phyloP scores from a whole-genome alignment of 148 eudicot species.

The Dysphania ambrosioides region DNA sequence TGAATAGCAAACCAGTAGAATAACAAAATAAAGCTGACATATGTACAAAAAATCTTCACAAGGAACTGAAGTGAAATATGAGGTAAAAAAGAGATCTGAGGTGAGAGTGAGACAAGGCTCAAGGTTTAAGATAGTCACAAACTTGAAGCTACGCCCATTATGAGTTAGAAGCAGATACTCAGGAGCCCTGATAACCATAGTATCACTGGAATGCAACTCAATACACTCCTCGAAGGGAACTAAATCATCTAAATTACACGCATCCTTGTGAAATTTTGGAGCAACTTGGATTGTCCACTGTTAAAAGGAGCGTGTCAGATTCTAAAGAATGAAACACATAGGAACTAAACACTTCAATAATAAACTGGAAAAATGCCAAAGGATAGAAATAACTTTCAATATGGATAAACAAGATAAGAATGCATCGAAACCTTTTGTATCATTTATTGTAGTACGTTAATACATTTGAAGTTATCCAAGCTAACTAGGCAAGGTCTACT shows the following conservation, averaged over 20 bases:
- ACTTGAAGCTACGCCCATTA: slow-evolving; percentile 96
- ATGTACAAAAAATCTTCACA: not conserved
- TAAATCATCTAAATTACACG: slow-evolving; percentile 80
- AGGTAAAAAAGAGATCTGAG: not conserved
- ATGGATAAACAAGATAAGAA: too few relatives aligned
- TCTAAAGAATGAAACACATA: slow-evolving; percentile 12
- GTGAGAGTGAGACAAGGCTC: not conserved
- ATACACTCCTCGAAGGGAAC: slow-evolving; percentile 93
- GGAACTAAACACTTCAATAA: not conserved
- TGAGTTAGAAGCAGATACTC: slow-evolving; percentile 87
- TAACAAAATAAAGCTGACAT: not conserved
- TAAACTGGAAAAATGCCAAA: not conserved
- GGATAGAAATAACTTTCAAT: too few relatives aligned
- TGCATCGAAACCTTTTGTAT: too few relatives aligned
- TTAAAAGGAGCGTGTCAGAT: slow-evolving; percentile 26
- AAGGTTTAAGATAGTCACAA: slow-evolving; percentile 32
- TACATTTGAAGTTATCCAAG: too few relatives aligned
- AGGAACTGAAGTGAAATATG: not conserved
- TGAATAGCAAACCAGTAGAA: not conserved
- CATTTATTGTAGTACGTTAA: too few relatives aligned
- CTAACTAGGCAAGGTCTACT: too few relatives aligned
- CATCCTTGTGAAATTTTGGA: slow-evolving; percentile 91
- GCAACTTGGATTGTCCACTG: slow-evolving; percentile 96
- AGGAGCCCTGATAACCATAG: slow-evolving; percentile 72
- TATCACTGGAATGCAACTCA: slow-evolving; percentile 63